phyloP scores from a whole-genome alignment of 2,329 filamentous ascomycete species.

The Leptographium procerum region DNA sequence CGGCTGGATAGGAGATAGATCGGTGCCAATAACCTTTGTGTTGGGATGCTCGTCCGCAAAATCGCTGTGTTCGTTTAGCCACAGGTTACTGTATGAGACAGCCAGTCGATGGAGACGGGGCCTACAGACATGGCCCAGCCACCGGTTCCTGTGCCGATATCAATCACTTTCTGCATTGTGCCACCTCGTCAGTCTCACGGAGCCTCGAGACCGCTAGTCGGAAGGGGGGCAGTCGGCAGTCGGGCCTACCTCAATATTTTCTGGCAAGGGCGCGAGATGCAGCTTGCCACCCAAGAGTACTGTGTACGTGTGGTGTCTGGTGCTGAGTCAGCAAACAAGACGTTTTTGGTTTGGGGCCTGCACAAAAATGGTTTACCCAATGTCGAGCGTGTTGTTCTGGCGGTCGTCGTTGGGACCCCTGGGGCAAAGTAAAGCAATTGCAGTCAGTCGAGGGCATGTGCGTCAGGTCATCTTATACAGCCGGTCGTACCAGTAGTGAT shows the following conservation, averaged over 20 bases:
- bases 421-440: too few species aligned
- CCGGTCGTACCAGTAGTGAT: background rate
- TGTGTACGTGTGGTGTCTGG: slow-evolving; percentile 17
- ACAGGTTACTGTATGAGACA: too few species aligned
- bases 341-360: background rate
- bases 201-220: too few species aligned
- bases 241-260: slow-evolving; percentile 2
- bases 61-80: slow-evolving; percentile 28
- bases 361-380: too few species aligned
- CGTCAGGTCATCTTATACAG: too few species aligned
- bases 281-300: slow-evolving; percentile 16
- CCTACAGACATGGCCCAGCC: slow-evolving; percentile 30
- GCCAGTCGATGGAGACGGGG: background rate
- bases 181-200: too few species aligned
- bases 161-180: background rate
- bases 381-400: slow-evolving; percentile 20
- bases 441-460: background rate
- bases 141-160: slow-evolving; percentile 9
- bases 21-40: slow-evolving; percentile 29
- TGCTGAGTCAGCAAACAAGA: background rate
- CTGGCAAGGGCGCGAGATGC: slow-evolving; percentile 15
- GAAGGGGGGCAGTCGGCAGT: too few species aligned
- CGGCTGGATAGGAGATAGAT: slow-evolving; percentile 27
- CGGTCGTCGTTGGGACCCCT: slow-evolving; percentile 19
- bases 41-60: slow-evolving; percentile 24